Conservation (phyloP, 352 stramenopile species). For the Phytophthora nicotianae region DNA sequence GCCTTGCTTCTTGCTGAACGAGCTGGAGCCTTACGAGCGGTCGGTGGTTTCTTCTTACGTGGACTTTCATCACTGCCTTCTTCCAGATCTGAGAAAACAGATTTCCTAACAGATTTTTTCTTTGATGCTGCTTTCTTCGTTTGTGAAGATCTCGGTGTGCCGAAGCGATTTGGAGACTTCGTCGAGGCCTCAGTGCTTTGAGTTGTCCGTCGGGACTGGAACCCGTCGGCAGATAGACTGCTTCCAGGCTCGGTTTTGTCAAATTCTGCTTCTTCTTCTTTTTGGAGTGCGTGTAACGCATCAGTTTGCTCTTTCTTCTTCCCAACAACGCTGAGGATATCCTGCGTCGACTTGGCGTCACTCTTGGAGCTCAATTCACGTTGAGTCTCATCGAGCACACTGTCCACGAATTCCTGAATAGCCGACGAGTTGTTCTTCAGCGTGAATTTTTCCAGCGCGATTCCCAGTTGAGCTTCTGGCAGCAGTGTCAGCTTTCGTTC, state of each 20-base stretch:
- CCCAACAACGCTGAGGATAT: constrained; percentile 68
- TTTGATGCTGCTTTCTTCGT: constrained; percentile 10
- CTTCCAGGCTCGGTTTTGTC: constrained; percentile 4
- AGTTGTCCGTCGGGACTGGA: constrained; percentile 16
- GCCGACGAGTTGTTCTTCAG: constrained; percentile 82
- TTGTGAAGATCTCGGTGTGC: constrained; percentile 24
- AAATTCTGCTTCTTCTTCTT: constrained; percentile 53
- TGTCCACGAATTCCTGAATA: constrained; percentile 79
- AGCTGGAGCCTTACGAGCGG: constrained; percentile 26
- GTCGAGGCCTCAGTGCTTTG: constrained; percentile 3
- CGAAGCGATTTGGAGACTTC: constrained; percentile 29
- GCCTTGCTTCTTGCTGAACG: constrained; percentile 38
- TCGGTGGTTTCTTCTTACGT: constrained; percentile 29
- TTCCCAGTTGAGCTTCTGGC: constrained; percentile 64
- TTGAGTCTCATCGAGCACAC: constrained; percentile 74
- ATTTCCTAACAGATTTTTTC: constrained; percentile 25
- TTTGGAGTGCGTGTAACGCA: constrained; percentile 52
- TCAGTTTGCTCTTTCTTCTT: constrained; percentile 70
- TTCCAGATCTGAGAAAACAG: constrained; percentile 38
- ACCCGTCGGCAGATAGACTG: constrained; percentile 6
- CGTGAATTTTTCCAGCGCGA: constrained; percentile 82
- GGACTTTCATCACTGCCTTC: constrained; percentile 33
- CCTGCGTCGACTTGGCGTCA: constrained; percentile 59
- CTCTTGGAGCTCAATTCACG: constrained; percentile 55
- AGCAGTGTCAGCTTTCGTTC: constrained; percentile 83